Evolutionary conservation across 345 rosid genomes (phyloP).

Genomic region (Salix arbutifolia): DNA sequence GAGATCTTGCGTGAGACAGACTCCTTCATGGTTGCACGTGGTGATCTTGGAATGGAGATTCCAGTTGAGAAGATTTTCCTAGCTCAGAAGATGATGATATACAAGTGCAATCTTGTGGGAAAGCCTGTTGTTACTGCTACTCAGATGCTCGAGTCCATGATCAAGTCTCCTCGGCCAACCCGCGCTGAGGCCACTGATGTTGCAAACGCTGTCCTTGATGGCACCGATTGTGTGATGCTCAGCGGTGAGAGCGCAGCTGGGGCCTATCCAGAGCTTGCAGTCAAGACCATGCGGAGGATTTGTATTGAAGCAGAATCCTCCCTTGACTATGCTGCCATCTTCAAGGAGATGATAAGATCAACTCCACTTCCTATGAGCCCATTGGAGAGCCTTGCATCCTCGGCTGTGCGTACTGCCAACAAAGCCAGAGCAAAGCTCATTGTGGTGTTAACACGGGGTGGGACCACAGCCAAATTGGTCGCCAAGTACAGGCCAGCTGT

Average conservation of each 20-base stretch:
- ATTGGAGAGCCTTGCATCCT: conserved; percentile 87
- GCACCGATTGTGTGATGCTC: conserved; percentile 91
- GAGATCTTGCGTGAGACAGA: conserved; percentile 90
- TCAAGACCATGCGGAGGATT: conserved; percentile 74
- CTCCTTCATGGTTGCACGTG: conserved; percentile 94
- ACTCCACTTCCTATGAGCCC: conserved; percentile 96
- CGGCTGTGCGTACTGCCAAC: conserved; percentile 87
- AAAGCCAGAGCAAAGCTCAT: conserved; percentile 83
- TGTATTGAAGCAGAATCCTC: conserved; percentile 84
- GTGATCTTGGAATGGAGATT: conserved; percentile 94
- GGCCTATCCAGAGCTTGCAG: conserved; percentile 80
- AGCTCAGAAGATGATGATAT: conserved; percentile 94
- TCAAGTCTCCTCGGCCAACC: conserved; percentile 87
- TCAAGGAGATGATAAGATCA: conserved; percentile 81
- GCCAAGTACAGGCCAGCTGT: conserved; percentile 95
- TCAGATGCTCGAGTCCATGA: conserved; percentile 93
- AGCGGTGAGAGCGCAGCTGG: conserved; percentile 95
- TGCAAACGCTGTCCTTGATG: conserved; percentile 87
- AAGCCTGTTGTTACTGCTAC: conserved; percentile 94
- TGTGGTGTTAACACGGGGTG: conserved; percentile 83
- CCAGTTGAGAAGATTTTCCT: conserved; percentile 91
- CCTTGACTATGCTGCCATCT: conserved; percentile 69
- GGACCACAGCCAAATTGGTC: conserved; percentile 79
- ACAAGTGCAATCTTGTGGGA: conserved; percentile 84
- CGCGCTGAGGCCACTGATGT: conserved; percentile 95